A percentile compares a stretch with the other conserved stretches of the same genome.
These are phyloP conservation scores for Trichoderma cornu-damae DNA, from an alignment of 2,329 filamentous ascomycete genomes.

Conservation along the genomic window DNA sequence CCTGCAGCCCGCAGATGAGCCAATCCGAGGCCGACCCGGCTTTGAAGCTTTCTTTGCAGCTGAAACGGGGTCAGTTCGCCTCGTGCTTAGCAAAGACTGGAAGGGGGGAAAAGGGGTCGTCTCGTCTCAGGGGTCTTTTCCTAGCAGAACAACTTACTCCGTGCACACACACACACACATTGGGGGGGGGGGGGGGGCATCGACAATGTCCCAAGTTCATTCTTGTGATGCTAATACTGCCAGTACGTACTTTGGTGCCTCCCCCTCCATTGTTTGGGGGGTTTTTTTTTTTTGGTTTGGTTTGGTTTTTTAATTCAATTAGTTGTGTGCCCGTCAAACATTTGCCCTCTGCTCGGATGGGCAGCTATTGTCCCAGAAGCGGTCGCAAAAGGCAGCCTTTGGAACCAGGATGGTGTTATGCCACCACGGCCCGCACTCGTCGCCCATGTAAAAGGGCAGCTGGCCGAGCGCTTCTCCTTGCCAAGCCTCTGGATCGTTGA, in stretches of 20 bases:
- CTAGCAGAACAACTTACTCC: too few species aligned
- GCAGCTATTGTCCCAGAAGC: constrained; percentile 11
- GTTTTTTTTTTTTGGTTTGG: background rate
- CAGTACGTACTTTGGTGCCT: too few species aligned
- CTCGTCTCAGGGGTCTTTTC: background rate
- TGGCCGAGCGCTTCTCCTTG: constrained; percentile 19
- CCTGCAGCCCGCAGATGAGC: background rate
- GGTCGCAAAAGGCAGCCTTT: constrained; percentile 13
- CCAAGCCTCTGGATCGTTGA: constrained; percentile 29
- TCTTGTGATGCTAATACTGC: too few species aligned
- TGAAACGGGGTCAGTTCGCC: background rate
- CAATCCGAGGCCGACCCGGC: background rate
- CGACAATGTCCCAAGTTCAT: too few species aligned
- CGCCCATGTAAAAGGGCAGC: constrained; percentile 26
- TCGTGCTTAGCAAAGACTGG: background rate
- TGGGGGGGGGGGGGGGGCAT: too few species aligned
- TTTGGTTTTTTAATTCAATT: too few species aligned
- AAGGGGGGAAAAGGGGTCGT: too few species aligned
- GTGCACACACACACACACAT: too few species aligned
- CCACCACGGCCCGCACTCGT: constrained; percentile 26
- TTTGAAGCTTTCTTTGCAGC: background rate
- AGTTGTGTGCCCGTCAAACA: background rate
- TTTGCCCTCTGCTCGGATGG: background rate
- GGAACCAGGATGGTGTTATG: constrained; percentile 18
- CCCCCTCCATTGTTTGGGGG: background rate